phyloP scores from a whole-genome alignment of 805 yeast species.

The Metschnikowia drakensbergensis region DNA sequence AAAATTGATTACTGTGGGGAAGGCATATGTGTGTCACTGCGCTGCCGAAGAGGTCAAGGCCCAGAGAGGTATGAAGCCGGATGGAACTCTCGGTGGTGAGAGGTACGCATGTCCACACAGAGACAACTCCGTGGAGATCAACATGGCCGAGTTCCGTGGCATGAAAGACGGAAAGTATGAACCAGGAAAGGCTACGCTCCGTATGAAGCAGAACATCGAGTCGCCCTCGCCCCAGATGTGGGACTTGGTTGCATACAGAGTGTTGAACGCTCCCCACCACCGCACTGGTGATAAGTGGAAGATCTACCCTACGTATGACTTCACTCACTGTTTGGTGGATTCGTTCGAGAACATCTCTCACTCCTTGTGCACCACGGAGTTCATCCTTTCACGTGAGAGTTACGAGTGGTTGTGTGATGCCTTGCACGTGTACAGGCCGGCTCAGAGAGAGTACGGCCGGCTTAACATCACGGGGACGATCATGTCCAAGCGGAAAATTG shows the following conservation, averaged over 20 bases:
- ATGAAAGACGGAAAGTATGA: constrained; percentile 88
- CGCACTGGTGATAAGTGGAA: constrained; percentile 97
- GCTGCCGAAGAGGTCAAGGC: constrained; percentile 86
- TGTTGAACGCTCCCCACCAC: constrained; percentile 86
- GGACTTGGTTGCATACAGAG: constrained; percentile 98
- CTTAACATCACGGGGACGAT: constrained; percentile 92
- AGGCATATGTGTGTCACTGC: constrained; percentile 91
- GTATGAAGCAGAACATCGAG: constrained; percentile 91
- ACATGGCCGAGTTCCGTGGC: constrained; percentile 73
- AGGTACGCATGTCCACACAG: constrained; percentile 82
- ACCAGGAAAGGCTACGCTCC: constrained; percentile 89
- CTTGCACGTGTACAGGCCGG: constrained; percentile 92
- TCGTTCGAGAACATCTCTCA: constrained; percentile 94
- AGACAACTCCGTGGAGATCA: constrained; percentile 63
- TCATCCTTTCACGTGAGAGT: constrained; percentile 84
- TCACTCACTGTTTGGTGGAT: constrained; percentile 98
- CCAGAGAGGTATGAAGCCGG: constrained; percentile 86
- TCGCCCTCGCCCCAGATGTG: constrained; percentile 99
- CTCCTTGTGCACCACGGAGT: constrained; percentile 94
- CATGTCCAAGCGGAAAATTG: constrained; percentile 92
- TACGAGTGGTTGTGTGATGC: constrained; percentile 99
- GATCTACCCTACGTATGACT: constrained; percentile 97
- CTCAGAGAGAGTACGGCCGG: constrained; percentile 98
- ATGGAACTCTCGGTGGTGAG: constrained; percentile 92
- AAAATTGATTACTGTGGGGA: constrained; percentile 61